Evolutionary conservation across 2,329 filamentous ascomycete genomes (phyloP), one percentile per base, ranked within the genome.

Genomic region (Alternaria arbusti): DNA sequence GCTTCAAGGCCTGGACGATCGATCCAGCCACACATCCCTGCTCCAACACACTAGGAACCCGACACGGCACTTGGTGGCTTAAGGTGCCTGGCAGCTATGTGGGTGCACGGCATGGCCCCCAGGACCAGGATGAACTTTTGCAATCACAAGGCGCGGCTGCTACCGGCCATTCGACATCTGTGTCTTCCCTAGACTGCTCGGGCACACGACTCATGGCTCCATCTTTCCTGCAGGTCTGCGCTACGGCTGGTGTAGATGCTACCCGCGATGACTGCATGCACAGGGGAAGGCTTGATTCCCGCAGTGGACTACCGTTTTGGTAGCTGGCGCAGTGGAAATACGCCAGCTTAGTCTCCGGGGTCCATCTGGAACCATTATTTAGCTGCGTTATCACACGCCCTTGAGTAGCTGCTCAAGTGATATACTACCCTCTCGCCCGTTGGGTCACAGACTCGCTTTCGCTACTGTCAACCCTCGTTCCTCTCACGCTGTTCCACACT

Each of bases 321-420:
- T 74, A 66, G 65, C 68, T 68, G 70, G 69, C 58, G 69, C 63
- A 52, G 66, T 49, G 62, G 40, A 66, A 60, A 68, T 60, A 59
- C 62, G 66, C 67, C 68, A 67, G 68, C 65, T 70, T 74, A 75
- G 71, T 70, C 51, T 66, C 67, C 72, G 70, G 63, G 68, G 70
- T 40, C 36, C 36, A 74, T 74, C 66, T 70, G 57, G 64, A 58
- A 69, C 68, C 72, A 74, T 67, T 69, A 64, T 68, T 73, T 74
- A 77, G 74, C 69, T 70, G 63, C 67, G 17, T 70, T 67, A 74
- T 76, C 72, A 73, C 67, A 72, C 68, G 66, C 69, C 65, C 69
- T 70, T 67, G 55, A 61, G 60, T 64, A 67, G 60, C 55, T 68
- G 65, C 62, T 63, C 66, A 71, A 55, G 70, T 77, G 70, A 75